Conservation (phyloP, 345 rosid species). For the Eucalyptus erythrocorys region DNA sequence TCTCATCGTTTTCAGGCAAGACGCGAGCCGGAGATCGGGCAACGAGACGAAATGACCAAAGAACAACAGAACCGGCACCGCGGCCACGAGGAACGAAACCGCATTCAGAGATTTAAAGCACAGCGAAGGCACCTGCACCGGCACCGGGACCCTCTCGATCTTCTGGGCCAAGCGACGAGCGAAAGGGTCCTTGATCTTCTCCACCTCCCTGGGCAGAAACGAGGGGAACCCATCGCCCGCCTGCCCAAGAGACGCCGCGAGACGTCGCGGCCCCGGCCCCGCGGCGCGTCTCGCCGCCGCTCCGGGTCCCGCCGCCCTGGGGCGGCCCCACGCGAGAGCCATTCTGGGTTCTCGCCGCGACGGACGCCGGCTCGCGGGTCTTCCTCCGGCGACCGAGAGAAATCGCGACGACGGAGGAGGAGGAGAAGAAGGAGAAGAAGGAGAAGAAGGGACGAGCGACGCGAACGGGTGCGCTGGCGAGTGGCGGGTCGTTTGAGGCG, state of each 20-base stretch:
- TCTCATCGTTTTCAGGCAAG: background rate
- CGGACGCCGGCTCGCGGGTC: background rate
- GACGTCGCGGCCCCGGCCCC: background rate
- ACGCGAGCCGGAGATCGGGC: background rate
- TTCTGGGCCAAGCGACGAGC: conserved; percentile 64
- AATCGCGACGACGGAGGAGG: background rate
- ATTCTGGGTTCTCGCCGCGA: background rate
- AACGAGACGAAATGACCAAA: background rate
- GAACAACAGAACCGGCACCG: background rate
- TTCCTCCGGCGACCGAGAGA: background rate
- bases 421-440: background rate
- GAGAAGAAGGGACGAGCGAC: background rate
- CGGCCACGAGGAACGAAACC: background rate
- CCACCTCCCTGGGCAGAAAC: conserved; percentile 67
- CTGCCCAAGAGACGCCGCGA: conserved; percentile 1
- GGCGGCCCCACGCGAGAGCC: background rate
- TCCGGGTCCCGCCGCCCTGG: background rate
- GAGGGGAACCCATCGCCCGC: conserved; percentile 42
- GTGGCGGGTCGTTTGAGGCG: background rate
- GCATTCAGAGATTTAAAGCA: background rate
- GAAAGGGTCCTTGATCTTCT: conserved; percentile 68
- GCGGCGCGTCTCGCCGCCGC: background rate
- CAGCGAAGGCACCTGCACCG: background rate
- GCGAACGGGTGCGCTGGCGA: background rate
- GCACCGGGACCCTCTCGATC: conserved; percentile 56